Evolutionary conservation across 2,329 filamentous ascomycete genomes (phyloP), one percentile per base, ranked within the genome.

Genomic region (Aspergillus alliaceus): DNA sequence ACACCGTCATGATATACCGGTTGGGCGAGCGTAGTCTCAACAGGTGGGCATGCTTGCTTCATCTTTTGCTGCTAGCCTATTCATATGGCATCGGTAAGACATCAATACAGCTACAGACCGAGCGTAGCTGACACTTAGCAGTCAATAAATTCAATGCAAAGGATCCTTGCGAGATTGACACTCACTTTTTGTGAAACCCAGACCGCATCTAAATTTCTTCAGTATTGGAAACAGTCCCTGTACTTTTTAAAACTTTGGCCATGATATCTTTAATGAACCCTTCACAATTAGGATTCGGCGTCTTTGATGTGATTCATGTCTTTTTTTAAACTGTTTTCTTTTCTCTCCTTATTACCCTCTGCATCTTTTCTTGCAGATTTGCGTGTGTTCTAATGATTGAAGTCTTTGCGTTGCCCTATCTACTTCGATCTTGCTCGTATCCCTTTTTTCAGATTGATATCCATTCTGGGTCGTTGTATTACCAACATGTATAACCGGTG

Each of bases 1-100:
- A 47, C 91, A 92, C 69, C 72, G 73, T 53, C 72, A 76, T 58
- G 75, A 78, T 51, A 59, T 76, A 32, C 74, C 75, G 20, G 60
- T 77, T 49, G 69, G 71, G 49, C 69, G 75, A 47, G 32, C 48
- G 18, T 51, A 44, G 42, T 27, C 27, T 14, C 27, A 32, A 48
- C 7, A 27, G 40, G 27, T 27, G 24, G 24, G 20, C 24, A 29
- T 27, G 4, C 24, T 27, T 44, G 24, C 15, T 25, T 29, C 15
- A 15, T 14, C 24, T 44, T 44, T 44, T n/a, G 15, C 14, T 14
- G 40, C 24, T 15, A 29, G 14, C 8, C 40, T 44, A 27, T 29
- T 18, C 22, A n/a, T 27, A 44, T 27, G 15, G 24, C 15, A n/a
- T 44, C 24, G 14, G 11, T 40, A 40, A 40, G 37, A n/a, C n/a